Conservation (phyloP, 176 grass and related monocot species). For the Calamus simplicifolius region DNA sequence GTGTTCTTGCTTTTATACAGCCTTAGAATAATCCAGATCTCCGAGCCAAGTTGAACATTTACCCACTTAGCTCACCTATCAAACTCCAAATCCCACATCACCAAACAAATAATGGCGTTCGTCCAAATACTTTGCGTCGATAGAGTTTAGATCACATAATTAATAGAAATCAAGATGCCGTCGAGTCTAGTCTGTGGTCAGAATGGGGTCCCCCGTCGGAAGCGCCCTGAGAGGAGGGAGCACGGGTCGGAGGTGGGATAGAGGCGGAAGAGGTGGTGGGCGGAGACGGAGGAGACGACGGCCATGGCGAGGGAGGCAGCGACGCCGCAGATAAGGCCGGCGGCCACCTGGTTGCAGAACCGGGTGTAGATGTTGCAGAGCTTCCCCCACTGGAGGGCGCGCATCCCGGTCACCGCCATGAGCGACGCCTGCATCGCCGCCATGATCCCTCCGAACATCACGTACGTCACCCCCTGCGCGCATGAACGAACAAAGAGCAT, state of each 20-base stretch:
- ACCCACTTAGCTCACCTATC: too few species aligned
- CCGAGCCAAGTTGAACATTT: too few species aligned
- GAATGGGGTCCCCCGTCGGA: background rate
- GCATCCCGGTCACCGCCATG: constrained; percentile 42
- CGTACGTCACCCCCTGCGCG: constrained; percentile 39
- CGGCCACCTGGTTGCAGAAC: constrained; percentile 78
- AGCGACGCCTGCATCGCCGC: constrained; percentile 54
- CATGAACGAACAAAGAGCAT: background rate
- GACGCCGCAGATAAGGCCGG: constrained; percentile 43
- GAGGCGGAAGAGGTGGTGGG: constrained; percentile 60
- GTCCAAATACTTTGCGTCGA: too few species aligned
- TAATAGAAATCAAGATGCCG: too few species aligned
- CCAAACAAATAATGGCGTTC: too few species aligned
- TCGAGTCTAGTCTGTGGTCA: background rate
- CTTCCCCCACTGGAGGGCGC: constrained; percentile 64
- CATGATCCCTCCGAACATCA: constrained; percentile 49
- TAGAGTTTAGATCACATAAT: too few species aligned
- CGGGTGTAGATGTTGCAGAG: constrained; percentile 91
- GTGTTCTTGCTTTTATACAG: too few species aligned
- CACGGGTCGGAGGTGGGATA: constrained; percentile 19
- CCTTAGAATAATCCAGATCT: too few species aligned
- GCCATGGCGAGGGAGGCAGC: constrained; percentile 35
- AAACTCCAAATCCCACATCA: too few species aligned
- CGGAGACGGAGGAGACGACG: constrained; percentile 49
- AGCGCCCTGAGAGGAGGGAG: background rate